phyloP scores from a whole-genome alignment of 2,329 filamentous ascomycete species.

The Xylaria sp. region DNA sequence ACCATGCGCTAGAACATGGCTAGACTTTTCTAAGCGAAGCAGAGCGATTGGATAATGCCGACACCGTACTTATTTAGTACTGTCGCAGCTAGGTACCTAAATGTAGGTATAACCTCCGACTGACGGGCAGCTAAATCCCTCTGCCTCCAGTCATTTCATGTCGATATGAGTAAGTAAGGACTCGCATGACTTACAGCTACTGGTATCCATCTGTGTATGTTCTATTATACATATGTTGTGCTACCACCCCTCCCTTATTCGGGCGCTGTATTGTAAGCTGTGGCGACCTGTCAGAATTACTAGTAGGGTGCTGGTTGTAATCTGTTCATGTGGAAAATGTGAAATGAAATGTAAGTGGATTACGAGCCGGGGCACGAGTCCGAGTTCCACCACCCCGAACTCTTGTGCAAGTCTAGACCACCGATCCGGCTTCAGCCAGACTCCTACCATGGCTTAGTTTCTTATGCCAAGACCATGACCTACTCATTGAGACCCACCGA shows the following conservation, averaged over 20 bases:
- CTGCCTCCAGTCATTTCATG: too few species aligned
- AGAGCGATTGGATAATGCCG: not conserved
- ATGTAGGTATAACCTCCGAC: too few species aligned
- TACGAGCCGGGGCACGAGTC: not conserved
- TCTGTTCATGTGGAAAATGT: not conserved
- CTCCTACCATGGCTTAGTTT: conserved; percentile 10
- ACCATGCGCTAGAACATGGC: not conserved
- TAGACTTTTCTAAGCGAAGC: not conserved
- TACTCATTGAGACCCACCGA: not conserved
- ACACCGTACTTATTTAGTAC: not conserved
- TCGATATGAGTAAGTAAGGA: not conserved
- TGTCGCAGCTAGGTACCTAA: not conserved
- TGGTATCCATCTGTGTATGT: too few species aligned
- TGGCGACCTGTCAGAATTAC: too few species aligned
- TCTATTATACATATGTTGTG: not conserved
- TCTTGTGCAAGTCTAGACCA: conserved; percentile 21
- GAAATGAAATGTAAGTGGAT: not conserved
- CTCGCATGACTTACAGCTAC: too few species aligned
- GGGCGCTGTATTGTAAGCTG: too few species aligned
- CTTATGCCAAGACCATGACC: conserved; percentile 15
- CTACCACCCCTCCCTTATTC: too few species aligned
- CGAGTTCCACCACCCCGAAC: conserved; percentile 10
- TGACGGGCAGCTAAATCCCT: too few species aligned
- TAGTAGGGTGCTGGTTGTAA: too few species aligned
- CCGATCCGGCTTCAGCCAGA: conserved; percentile 6